These are phyloP conservation scores for Plasmopara viticola DNA, from an alignment of 352 stramenopile genomes.

Conservation along the genomic window DNA sequence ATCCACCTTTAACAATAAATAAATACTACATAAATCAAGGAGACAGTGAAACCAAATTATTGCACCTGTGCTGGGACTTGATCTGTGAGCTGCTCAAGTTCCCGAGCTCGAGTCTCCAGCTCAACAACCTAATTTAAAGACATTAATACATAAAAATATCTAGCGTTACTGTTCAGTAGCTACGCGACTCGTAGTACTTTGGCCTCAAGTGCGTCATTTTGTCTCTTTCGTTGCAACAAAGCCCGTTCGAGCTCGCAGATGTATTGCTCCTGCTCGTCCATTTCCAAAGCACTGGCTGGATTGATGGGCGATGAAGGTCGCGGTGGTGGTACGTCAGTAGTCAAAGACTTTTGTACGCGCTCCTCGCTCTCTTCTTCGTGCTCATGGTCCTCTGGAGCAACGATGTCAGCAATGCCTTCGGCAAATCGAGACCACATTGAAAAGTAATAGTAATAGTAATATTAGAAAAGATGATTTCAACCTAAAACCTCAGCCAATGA, in stretches of 20 bases:
- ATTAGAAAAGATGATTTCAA: too few relatives aligned
- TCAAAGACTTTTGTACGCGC: constrained; percentile 35
- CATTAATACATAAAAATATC: background rate
- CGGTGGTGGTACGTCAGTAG: constrained; percentile 47
- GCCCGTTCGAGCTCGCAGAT: constrained; percentile 71
- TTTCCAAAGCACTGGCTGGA: constrained; percentile 18
- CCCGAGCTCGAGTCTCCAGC: constrained; percentile 4
- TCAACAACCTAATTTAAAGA: background rate
- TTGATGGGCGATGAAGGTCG: constrained; percentile 3
- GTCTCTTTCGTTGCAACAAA: constrained; percentile 68
- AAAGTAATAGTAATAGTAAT: background rate
- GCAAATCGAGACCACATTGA: constrained; percentile 65
- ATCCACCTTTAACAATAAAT: constrained; percentile 13
- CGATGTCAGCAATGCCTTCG: constrained; percentile 61
- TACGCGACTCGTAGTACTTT: constrained; percentile 17
- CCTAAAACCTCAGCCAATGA: too few relatives aligned
- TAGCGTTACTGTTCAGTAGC: background rate
- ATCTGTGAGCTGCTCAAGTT: too few relatives aligned
- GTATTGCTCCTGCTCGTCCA: constrained; percentile 73
- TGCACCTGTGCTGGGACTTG: constrained; percentile 11
- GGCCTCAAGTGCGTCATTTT: constrained; percentile 52
- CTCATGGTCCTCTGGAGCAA: constrained; percentile 35
- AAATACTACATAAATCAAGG: too few relatives aligned
- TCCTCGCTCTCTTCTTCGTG: constrained; percentile 21
- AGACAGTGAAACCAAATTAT: too few relatives aligned